Base-by-base conservation (phyloP, 2,329 filamentous ascomycete species). In the Penicillium thymicola region DNA sequence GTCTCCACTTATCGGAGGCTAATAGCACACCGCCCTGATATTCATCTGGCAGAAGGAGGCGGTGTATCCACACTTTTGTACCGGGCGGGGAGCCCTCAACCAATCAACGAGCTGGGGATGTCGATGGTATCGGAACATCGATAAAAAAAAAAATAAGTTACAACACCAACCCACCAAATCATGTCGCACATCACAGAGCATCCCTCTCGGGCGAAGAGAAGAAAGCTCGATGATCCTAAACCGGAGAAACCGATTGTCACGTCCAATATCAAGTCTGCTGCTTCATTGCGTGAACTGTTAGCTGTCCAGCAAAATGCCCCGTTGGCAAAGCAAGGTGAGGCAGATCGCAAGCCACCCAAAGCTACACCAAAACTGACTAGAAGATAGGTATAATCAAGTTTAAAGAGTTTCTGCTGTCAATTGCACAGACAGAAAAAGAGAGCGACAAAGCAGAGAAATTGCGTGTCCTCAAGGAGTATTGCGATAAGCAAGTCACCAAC, bases 221-320 rank as follows among this genome's bases (percentile, higher is more conserved):
- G 76, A 57, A 77, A 73, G 62, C 56, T 78, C 14, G 71, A 75
- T 23, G 65, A 65, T 38, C 28, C 48, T 5, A 40, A 56, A 5
- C 8, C 54, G n/a, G 54, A 51, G 32, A 30, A 46, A n/a, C n/a
- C 8, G 55, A 62, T 10, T 47, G 59, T 36, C 60, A 59, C 30
- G 47, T 58, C 27, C 58, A 59, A 63, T 37, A 73, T 78, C 52
- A 73, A 67, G 27, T 75, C 85, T 37, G 81, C 82, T 60, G 81
- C 84, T 51, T 88, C 94, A 68, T 79, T 94, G 58, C 83, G 82
- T 67, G 81, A 85, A 58, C 79, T 91, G 43, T 80, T 94, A 40
- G 75, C 80, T 54, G 92, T 92, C 68, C 81, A 89, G 63, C 88
- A 91, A 73, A 86, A 91, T 71, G 75, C 85, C 42, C 64, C 65